Conservation (phyloP, 805 yeast genomes). For the Tetrapisispora phaffii region DNA sequence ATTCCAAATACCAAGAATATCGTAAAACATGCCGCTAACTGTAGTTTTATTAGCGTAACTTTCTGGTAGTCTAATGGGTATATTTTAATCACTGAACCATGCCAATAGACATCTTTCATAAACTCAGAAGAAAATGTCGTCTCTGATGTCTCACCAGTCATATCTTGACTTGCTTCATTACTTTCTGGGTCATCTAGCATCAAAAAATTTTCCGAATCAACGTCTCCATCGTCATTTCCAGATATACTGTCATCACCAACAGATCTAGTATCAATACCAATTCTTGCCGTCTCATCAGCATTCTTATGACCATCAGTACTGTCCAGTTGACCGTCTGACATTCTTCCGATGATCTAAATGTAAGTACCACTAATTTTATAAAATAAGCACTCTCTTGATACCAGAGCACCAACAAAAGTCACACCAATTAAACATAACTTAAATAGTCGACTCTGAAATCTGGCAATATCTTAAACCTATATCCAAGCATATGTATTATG, state of each 20-base stretch:
- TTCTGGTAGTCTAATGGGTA: slow-evolving; percentile 23
- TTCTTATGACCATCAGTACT: not conserved
- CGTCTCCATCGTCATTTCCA: not conserved
- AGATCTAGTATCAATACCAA: not conserved
- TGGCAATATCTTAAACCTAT: too few relatives aligned
- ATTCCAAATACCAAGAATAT: slow-evolving; percentile 27
- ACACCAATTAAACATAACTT: too few relatives aligned
- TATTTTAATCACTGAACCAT: slow-evolving; percentile 17
- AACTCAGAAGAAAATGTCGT: not conserved
- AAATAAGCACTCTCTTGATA: too few relatives aligned
- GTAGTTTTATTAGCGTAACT: slow-evolving; percentile 21
- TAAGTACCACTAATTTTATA: too few relatives aligned
- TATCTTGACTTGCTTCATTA: not conserved
- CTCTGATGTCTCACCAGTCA: not conserved
- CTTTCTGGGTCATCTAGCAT: not conserved
- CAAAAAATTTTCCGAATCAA: slow-evolving; percentile 1
- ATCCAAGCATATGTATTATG: too few relatives aligned
- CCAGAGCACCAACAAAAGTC: too few relatives aligned
- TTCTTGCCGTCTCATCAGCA: not conserved
- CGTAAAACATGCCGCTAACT: slow-evolving; percentile 21
- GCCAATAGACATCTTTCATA: slow-evolving; percentile 18
- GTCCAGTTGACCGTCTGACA: not conserved
- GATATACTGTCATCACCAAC: not conserved
- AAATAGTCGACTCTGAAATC: too few relatives aligned
- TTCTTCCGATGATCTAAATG: not conserved